Base-by-base conservation (phyloP, 2,329 filamentous ascomycete species). In the Diaporthe australafricana region DNA sequence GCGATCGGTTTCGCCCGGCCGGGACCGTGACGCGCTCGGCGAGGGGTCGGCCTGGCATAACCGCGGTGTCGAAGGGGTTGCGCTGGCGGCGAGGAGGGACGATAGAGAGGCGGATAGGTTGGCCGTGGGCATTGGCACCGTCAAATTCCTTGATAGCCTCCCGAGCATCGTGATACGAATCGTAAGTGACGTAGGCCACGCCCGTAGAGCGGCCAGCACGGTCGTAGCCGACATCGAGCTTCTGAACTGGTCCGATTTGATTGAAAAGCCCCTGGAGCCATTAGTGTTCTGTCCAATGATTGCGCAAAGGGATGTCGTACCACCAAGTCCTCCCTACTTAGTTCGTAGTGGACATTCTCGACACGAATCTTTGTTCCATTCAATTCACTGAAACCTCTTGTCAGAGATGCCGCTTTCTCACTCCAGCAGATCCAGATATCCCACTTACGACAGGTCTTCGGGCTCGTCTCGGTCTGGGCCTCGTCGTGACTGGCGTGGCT, bases 341-440 rank as follows among this genome's bases (percentile, higher is more conserved):
- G 87, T 73, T 98, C 95, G 81, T 97, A 98, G 81, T 98, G 95
- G 71, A 98, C 85, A 80, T 98, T 98, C 74, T 97, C 94, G 73
- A 98, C 92, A 75, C 92, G 92, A 75, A 98, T 83, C 82, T 94
- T 96, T 56, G 91, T 87, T 76, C 91, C 91, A 70, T 71, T 68
- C 62, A 70, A 40, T 38, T 74, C 70, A 30, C 84, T 83, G 38
- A 84, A 79, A 55, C 45, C 88, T 86, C 78, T 89, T 89, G 75
- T 42, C 67, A 75, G 71, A 35, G 32, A 73, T 72, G 57, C 75
- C 1, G 25, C 3, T 16, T 60, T 53, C 30, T 9, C 30, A 5
- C 20, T 16, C 52, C 5, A 35, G 22, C 9, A 16, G 14, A 25
- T 2, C 14, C 6, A 22, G 16, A 30, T 16, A n/a, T n/a, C 42